These are phyloP conservation scores for Sisymbrium altissimum DNA, from an alignment of 345 rosid genomes.

Conservation along the genomic window DNA sequence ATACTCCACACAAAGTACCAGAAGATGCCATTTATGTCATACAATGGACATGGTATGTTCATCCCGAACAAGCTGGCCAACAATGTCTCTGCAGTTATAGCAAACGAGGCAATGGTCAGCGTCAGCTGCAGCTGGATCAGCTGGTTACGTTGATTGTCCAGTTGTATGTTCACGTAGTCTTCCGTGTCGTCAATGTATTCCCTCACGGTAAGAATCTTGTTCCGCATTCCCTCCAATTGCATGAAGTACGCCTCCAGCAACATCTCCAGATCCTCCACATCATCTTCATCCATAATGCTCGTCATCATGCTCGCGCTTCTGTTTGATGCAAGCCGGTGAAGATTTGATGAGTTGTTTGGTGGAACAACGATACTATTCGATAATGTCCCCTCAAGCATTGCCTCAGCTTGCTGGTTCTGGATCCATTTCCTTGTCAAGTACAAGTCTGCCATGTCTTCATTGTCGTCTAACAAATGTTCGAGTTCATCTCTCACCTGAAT, in stretches of 20 bases:
- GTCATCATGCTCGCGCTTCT: conserved; percentile 65
- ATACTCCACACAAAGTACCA: conserved; percentile 50
- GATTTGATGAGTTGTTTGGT: conserved; percentile 36
- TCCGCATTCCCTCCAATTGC: conserved; percentile 93
- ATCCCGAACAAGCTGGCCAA: conserved; percentile 69
- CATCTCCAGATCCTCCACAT: conserved; percentile 91
- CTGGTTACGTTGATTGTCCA: conserved; percentile 90
- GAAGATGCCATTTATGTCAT: conserved; percentile 43
- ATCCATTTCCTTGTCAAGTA: conserved; percentile 77
- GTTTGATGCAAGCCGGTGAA: conserved; percentile 49
- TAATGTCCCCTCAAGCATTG: conserved; percentile 42
- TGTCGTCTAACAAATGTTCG: conserved; percentile 80
- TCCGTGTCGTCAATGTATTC: conserved; percentile 95
- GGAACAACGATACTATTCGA: conserved; percentile 37
- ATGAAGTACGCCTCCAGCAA: conserved; percentile 89
- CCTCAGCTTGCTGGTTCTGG: conserved; percentile 72
- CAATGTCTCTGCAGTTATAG: conserved; percentile 65
- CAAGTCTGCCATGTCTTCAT: conserved; percentile 80
- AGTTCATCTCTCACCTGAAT: conserved; percentile 84
- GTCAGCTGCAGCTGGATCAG: conserved; percentile 86
- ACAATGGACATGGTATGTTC: conserved; percentile 66
- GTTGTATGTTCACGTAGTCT: conserved; percentile 89
- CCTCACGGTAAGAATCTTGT: conserved; percentile 88
- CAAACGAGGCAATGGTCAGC: conserved; percentile 75
- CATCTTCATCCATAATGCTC: conserved; percentile 53